Base-by-base conservation (phyloP, 2,329 filamentous ascomycete genomes). In the Pseudogymnoascus sp. region DNA sequence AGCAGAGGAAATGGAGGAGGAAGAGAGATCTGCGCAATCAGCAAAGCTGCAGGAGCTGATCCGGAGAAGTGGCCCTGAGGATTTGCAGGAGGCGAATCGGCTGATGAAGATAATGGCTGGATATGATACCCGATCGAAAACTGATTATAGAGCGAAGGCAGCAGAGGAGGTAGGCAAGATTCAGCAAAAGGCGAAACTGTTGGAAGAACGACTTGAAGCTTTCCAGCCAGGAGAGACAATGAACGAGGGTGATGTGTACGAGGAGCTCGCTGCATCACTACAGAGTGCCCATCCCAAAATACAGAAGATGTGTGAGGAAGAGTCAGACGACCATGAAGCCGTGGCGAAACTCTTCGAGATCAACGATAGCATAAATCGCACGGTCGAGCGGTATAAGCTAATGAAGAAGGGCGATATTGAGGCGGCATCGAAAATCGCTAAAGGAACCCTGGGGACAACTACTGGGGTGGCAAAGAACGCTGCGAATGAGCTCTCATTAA, bases 61-160 rank as follows among this genome's bases (percentile, higher is more conserved):
- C 73, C 88, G 95, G 65, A 83, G 95, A 69, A 95, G 95, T 63
- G 88, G 90, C 4, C 95, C 95, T 26, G 89, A 96, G 67, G 95
- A 99, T 75, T 79, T 99, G 65, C 93, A 97, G 75, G 95, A 99
- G 79, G 95, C 95, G 62, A 99, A 97, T 74, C 88, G 91, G 70
- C 82, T 99, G 62, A 99, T 99, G 95, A 99, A 99, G 78, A 84
- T 99, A 69, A 97, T 99, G 95, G 95, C 95, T 62, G 95, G 95
- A 67, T 99, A 90, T 76, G 95, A 99, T 75, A 97, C 91, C 64
- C 83, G 93, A 69, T 89, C 91, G 74, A 97, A 97, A 79, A 97
- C 95, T 1, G 93, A 99, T 78, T 99, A 97, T 77, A 88, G 95
- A 68, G 95, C 95, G 67, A 99, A 99, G 77, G 95, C 95, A 1